phyloP scores from a whole-genome alignment of 306 rosid species.

The Potentilla sterilis region DNA sequence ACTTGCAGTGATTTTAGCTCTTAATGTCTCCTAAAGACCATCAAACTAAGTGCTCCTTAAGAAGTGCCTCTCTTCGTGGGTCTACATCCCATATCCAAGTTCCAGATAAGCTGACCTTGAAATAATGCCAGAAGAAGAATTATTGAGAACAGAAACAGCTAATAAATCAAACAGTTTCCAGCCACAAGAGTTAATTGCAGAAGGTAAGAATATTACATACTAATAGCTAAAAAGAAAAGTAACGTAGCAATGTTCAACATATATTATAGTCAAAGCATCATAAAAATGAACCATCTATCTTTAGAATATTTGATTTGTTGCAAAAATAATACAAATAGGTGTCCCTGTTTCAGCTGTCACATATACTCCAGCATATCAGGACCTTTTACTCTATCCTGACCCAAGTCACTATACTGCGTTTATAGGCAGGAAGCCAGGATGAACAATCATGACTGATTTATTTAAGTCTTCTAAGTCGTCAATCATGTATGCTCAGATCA shows the following conservation, averaged over 20 bases:
- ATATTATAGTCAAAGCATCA: neutral
- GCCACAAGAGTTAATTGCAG: neutral
- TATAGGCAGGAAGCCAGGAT: neutral
- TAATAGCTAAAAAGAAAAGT: neutral
- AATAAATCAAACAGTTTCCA: neutral
- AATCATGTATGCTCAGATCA: neutral
- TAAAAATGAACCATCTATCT: neutral
- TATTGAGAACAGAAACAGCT: neutral
- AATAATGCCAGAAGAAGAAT: neutral
- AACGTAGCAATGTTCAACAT: neutral
- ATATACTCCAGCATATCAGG: neutral
- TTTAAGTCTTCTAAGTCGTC: neutral
- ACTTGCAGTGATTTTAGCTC: neutral
- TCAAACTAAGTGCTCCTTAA: neutral
- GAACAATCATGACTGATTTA: neutral
- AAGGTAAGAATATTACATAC: neutral
- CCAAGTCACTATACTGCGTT: neutral
- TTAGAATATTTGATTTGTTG: neutral
- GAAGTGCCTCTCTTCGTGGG: neutral
- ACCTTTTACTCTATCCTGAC: neutral
- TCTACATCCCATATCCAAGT: conserved; percentile 4
- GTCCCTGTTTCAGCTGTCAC: neutral
- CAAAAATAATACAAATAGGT: neutral
- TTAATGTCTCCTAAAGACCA: neutral
- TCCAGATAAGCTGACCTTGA: neutral